Conservation (phyloP, 2,329 filamentous ascomycete species). For the Trichoderma hamatum region DNA sequence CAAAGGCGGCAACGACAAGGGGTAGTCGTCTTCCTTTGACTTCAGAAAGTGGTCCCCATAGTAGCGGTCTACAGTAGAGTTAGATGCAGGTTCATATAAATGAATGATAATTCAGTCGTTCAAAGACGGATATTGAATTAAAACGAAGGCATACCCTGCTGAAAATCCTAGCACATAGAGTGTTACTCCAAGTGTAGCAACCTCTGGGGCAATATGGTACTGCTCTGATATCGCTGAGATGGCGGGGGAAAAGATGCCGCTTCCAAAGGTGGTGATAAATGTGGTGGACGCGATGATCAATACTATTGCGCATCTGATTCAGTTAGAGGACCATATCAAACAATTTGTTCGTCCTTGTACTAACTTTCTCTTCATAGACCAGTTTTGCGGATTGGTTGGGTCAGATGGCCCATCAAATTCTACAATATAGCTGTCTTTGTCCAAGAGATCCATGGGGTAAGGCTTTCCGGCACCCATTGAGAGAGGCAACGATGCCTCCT, state of each 20-base stretch:
- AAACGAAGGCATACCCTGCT: background rate
- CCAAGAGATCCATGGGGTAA: background rate
- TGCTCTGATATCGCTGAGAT: background rate
- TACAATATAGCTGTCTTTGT: background rate
- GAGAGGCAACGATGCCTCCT: background rate
- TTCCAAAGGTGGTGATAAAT: constrained; percentile 8
- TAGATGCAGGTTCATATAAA: background rate
- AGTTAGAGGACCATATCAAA: too few species aligned
- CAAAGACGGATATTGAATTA: background rate
- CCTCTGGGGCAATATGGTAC: constrained; percentile 1
- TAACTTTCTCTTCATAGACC: background rate
- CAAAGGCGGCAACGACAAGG: background rate
- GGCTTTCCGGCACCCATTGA: background rate
- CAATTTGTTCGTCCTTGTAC: background rate
- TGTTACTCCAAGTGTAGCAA: constrained; percentile 5
- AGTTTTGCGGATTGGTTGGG: background rate
- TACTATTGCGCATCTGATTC: background rate
- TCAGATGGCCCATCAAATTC: background rate
- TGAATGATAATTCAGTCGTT: background rate
- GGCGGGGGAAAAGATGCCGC: constrained; percentile 1
- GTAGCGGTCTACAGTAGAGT: background rate
- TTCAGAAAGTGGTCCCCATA: background rate
- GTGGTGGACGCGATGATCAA: background rate
- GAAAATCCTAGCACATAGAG: constrained; percentile 3
- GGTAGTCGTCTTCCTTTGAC: background rate